Conservation (phyloP, 805 yeast genomes). For the Candida endomychidarum region DNA sequence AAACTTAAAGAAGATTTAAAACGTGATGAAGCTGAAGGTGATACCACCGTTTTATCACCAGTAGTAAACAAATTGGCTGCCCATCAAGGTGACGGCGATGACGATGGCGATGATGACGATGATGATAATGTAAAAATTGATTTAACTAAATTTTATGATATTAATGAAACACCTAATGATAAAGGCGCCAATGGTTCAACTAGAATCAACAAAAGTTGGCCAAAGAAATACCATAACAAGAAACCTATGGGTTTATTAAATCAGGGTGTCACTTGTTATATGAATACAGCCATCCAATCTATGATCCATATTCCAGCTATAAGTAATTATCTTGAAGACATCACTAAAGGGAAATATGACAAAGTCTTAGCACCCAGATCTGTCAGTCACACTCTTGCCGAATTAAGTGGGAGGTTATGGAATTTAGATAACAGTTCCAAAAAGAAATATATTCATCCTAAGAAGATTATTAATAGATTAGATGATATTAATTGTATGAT, state of each 20-base stretch:
- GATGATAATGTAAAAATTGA: conserved; percentile 4
- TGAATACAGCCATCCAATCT: conserved; percentile 92
- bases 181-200: conserved; percentile 60
- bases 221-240: conserved; percentile 44
- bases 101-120: conserved; percentile 19
- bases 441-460: conserved; percentile 65
- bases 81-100: background rate
- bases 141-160: conserved; percentile 45
- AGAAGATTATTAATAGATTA: conserved; percentile 64
- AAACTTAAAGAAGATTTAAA: conserved; percentile 20
- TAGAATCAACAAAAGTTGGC: conserved; percentile 72
- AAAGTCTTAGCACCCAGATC: conserved; percentile 50
- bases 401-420: conserved; percentile 71
- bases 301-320: conserved; percentile 89
- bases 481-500: conserved; percentile 92
- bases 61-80: background rate
- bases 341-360: conserved; percentile 53
- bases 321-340: conserved; percentile 75
- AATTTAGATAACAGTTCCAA: conserved; percentile 41
- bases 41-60: conserved; percentile 2
- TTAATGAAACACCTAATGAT: conserved; percentile 59
- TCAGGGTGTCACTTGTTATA: conserved; percentile 95
- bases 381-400: conserved; percentile 67
- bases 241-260: conserved; percentile 78
- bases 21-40: conserved; percentile 17